Percentiles rank a stretch among this genome's conserved stretches.
Conservation (phyloP, 2,329 filamentous ascomycete species). For the Neurospora sp. region DNA sequence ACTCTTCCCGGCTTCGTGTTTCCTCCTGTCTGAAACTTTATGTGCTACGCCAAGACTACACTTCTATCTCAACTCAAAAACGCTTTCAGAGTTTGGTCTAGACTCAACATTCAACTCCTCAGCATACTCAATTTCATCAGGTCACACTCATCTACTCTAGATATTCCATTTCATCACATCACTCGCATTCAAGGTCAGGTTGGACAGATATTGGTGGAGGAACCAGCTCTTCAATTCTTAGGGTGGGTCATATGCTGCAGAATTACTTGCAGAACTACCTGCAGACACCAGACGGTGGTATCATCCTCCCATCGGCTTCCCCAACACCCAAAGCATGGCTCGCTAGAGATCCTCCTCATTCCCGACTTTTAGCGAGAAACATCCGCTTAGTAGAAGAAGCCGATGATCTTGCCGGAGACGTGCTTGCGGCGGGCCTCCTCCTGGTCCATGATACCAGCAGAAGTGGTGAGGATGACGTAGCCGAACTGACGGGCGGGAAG, state of each 20-base stretch:
- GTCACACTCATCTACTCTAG: neutral
- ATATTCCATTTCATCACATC: neutral
- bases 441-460: constrained; percentile 99
- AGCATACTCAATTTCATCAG: neutral
- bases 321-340: constrained; percentile 10
- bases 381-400: constrained; percentile 86
- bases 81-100: neutral
- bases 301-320: constrained; percentile 4
- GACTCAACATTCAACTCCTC: neutral
- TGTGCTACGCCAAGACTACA: neutral
- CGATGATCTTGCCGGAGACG: constrained; percentile 97
- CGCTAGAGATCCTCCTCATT: constrained; percentile 7
- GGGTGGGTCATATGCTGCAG: neutral
- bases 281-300: constrained; percentile 3
- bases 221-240: neutral
- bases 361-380: constrained; percentile 4
- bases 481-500: constrained; percentile 99
- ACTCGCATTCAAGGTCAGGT: neutral
- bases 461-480: constrained; percentile 98
- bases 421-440: constrained; percentile 99
- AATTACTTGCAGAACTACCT: neutral
- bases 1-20: neutral
- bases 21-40: neutral
- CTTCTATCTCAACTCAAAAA: neutral
- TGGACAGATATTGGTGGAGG: neutral